Percentiles rank a stretch among this genome's conserved stretches.
phyloP scores from a whole-genome alignment of 768 basidiomycete genomes.

The Termitomyces heimii region DNA sequence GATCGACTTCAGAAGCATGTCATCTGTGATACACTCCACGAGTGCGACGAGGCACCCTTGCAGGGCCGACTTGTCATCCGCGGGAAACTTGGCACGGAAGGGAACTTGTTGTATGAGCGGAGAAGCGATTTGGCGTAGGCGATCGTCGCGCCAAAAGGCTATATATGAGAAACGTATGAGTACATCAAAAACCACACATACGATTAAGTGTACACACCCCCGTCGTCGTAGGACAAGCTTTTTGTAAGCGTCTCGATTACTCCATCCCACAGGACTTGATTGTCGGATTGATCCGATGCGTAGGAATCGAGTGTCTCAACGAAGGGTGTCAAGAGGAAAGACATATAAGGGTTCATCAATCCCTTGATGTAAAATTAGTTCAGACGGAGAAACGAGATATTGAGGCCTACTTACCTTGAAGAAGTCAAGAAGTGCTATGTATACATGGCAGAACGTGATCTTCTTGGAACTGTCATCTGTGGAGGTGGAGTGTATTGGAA shows the following conservation, averaged over 20 bases:
- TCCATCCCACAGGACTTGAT: slow-evolving; percentile 55
- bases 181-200: neutral
- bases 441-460: slow-evolving; percentile 70
- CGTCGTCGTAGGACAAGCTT: slow-evolving; percentile 74
- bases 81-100: slow-evolving; percentile 32
- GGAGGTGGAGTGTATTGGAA: slow-evolving; percentile 2
- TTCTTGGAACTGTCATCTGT: slow-evolving; percentile 40
- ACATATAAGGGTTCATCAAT: slow-evolving; percentile 90
- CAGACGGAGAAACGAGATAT: neutral
- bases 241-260: slow-evolving; percentile 59
- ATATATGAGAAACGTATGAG: neutral
- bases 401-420: slow-evolving; percentile 63
- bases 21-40: slow-evolving; percentile 45
- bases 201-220: slow-evolving; percentile 42
- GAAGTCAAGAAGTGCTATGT: slow-evolving; percentile 70
- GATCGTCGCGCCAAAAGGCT: slow-evolving; percentile 88
- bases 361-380: slow-evolving; percentile 32
- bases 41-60: slow-evolving; percentile 52
- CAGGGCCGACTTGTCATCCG: slow-evolving; percentile 33
- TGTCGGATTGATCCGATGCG: slow-evolving; percentile 22
- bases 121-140: slow-evolving; percentile 54
- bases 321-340: slow-evolving; percentile 65
- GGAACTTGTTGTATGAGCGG: slow-evolving; percentile 64
- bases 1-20: slow-evolving; percentile 68
- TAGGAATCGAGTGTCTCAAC: slow-evolving; percentile 55